Evolutionary conservation across 176 grass and related monocot species (phyloP), one percentile per base, ranked within the genome.

Genomic region (Carex scoparia): DNA sequence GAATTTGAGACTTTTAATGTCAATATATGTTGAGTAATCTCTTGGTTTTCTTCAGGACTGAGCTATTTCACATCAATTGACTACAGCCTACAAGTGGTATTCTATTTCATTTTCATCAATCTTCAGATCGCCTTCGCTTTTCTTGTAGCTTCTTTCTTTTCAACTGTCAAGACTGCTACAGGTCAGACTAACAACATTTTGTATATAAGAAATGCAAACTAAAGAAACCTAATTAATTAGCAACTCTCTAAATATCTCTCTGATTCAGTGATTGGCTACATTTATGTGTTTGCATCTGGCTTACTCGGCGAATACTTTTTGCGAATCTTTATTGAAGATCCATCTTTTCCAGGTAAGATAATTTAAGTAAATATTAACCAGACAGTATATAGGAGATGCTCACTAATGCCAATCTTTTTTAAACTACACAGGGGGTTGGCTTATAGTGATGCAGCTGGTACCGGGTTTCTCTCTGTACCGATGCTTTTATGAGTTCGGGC

Each of bases 21-120:
- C n/a, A 19, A 67, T 23, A 23, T 23, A 23, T 73, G 55, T 38
- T 38, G 19, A 71, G 65, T 77, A 12, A 65, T 65, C 35, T 81
- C 8, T 88, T 78, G 62, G 1, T 66, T 84, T 81, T 49, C 5
- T 89, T 48, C 95, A 98, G 92, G 92, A 64, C 74, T 98, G 71
- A 84, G 84, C 19, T 93, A 94, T 84, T 94, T 98, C 84, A 90
- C n/a, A 69, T 44, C 35, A 87, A 98, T 91, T 85, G 16, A 38
- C 44, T 98, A 98, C 70, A 65, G 92, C 75, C 70, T 98, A 85
- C 95, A 98, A 80, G 60, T 88, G 71, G 89, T 98, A 32, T 98
- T 98, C 88, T 98, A 93, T 87, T 90, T 93, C 89, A 78, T 98
- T 69, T 93, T 90, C 82, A 90, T 98, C 89, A 98, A 94, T 73